Conservation (phyloP, 495 filamentous ascomycete species). For the Hamigera avellanea region DNA sequence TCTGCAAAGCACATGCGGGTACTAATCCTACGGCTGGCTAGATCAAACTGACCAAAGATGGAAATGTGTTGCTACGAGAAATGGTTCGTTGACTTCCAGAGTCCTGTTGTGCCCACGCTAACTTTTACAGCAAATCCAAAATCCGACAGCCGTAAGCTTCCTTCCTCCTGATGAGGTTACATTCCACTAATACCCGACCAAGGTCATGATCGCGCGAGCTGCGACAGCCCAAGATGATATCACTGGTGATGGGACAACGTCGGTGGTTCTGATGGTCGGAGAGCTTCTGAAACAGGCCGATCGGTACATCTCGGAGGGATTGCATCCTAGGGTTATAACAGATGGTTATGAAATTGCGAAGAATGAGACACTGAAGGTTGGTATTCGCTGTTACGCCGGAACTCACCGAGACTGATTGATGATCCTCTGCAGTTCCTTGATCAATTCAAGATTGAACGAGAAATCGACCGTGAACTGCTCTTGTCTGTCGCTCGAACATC, state of each 20-base stretch:
- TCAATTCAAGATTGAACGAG: slow-evolving; percentile 73
- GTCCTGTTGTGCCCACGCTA: slow-evolving; percentile 14
- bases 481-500: slow-evolving; percentile 90
- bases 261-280: slow-evolving; percentile 88
- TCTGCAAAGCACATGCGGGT: slow-evolving; percentile 1
- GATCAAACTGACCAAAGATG: slow-evolving; percentile 99
- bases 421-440: slow-evolving; percentile 66
- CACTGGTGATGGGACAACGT: slow-evolving; percentile 94
- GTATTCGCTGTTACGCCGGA: slow-evolving; percentile 1
- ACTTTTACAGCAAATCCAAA: slow-evolving; percentile 58
- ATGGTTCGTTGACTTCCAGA: slow-evolving; percentile 54
- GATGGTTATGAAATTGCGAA: slow-evolving; percentile 98
- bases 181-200: slow-evolving; percentile 17
- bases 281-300: slow-evolving; percentile 97
- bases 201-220: slow-evolving; percentile 95
- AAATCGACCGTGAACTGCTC: slow-evolving; percentile 88
- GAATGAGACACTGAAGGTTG: slow-evolving; percentile 78
- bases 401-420: neutral
- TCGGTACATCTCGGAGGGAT: slow-evolving; percentile 82
- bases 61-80: slow-evolving; percentile 86
- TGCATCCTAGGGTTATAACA: slow-evolving; percentile 93
- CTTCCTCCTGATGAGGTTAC: slow-evolving; percentile 5
- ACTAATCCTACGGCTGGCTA: slow-evolving; percentile 23
- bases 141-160: slow-evolving; percentile 65
- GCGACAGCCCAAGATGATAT: slow-evolving; percentile 98